These are phyloP conservation scores for Pleurostoma richardsiae DNA, from an alignment of 2,329 filamentous ascomycete species.

Conservation along the genomic window DNA sequence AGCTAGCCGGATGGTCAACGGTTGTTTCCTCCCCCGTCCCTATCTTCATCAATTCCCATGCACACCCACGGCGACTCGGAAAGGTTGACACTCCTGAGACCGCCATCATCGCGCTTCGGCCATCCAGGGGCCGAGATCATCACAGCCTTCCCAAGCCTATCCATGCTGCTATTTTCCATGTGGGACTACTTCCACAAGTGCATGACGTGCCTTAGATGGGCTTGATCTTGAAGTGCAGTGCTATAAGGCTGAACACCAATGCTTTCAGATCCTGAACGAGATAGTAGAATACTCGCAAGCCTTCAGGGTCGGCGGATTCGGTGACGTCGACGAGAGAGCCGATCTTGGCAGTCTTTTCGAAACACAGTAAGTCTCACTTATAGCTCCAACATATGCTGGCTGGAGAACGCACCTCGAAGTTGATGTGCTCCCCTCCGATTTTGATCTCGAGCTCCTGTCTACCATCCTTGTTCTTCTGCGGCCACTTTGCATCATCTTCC, in stretches of 20 bases:
- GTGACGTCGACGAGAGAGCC: conserved; percentile 95
- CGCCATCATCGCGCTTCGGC: no score
- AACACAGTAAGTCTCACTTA: conserved; percentile 1
- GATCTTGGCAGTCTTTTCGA: conserved; percentile 84
- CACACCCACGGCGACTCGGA: no score
- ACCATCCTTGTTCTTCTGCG: conserved; percentile 98
- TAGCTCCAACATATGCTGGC: no score
- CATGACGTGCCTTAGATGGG: conserved; percentile 48
- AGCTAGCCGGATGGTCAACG: no score
- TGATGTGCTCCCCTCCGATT: conserved; percentile 91
- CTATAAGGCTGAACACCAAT: conserved; percentile 91
- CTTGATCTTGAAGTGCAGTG: conserved; percentile 95
- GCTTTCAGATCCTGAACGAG: conserved; percentile 96
- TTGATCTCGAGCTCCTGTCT: conserved; percentile 94
- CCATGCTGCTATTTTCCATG: no score
- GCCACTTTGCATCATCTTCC: conserved; percentile 98
- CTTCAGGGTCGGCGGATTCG: conserved; percentile 92
- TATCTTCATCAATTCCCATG: no score
- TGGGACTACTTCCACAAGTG: no score
- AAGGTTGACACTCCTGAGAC: no score
- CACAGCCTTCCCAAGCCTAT: no score
- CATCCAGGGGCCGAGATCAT: no score
- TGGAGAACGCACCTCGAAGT: conserved; percentile 71
- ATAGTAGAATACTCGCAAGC: conserved; percentile 96
- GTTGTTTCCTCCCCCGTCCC: no score